These are phyloP conservation scores for Phoenix roebelenii DNA, from an alignment of 176 grass and related monocot genomes.

Conservation along the genomic window DNA sequence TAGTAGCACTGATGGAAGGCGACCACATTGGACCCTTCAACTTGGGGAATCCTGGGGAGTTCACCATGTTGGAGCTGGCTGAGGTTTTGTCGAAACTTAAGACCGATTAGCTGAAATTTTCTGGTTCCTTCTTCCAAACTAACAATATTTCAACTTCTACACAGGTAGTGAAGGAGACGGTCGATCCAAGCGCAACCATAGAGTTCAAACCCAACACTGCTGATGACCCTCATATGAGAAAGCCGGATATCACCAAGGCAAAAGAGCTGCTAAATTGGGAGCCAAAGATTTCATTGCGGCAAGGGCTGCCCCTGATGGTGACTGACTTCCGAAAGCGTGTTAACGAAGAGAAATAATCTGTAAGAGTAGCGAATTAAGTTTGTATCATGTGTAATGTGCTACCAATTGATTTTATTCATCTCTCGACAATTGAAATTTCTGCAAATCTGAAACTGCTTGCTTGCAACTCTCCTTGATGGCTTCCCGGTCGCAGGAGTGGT, in stretches of 20 bases:
- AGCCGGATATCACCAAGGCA: constrained; percentile 84
- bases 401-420: not conserved
- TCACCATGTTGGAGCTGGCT: constrained; percentile 94
- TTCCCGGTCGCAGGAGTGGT: too few relatives aligned
- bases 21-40: constrained; percentile 87
- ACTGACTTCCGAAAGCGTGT: constrained; percentile 82
- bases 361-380: not conserved
- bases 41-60: constrained; percentile 93
- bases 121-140: not conserved
- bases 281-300: constrained; percentile 63
- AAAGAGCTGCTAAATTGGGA: constrained; percentile 83
- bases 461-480: too few relatives aligned
- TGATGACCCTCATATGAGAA: constrained; percentile 97
- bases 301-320: constrained; percentile 80
- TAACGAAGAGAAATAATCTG: constrained; percentile 46
- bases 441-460: too few relatives aligned
- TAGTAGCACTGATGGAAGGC: constrained; percentile 79
- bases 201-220: constrained; percentile 81
- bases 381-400: not conserved
- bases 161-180: constrained; percentile 83
- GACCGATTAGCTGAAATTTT: constrained; percentile 3
- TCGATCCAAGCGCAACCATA: constrained; percentile 62
- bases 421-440: too few relatives aligned
- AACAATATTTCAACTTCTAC: not conserved
- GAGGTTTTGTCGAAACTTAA: constrained; percentile 35